Percentiles rank a stretch among this genome's conserved stretches.
These are phyloP conservation scores for Quercus gilva DNA, from an alignment of 306 rosid genomes.

Conservation along the genomic window DNA sequence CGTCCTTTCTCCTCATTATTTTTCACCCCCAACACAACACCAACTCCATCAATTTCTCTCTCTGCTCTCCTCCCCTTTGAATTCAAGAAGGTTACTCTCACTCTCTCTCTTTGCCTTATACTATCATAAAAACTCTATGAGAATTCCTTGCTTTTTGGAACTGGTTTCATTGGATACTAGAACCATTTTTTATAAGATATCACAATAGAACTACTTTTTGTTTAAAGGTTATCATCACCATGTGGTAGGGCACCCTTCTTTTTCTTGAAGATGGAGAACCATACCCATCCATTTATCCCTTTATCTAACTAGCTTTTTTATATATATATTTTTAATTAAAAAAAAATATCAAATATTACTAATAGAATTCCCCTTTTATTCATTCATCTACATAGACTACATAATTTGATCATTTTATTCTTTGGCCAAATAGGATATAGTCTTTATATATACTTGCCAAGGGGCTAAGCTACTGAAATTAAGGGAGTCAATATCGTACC, in stretches of 20 bases:
- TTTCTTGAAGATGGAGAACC: background rate
- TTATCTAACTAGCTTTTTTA: background rate
- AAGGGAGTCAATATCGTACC: no score
- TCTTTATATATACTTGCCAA: no score
- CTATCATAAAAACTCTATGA: background rate
- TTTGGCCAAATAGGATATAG: no score
- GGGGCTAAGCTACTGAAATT: no score
- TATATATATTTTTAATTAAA: no score
- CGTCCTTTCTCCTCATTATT: no score
- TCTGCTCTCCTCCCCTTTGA: constrained; percentile 6
- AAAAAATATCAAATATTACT: no score
- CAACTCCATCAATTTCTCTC: background rate
- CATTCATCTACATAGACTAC: no score
- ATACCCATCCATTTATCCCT: background rate
- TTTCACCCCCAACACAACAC: no score
- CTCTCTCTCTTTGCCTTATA: background rate
- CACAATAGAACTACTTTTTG: background rate
- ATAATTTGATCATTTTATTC: no score
- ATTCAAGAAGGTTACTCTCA: constrained; percentile 7
- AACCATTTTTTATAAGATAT: background rate
- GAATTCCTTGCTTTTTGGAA: background rate
- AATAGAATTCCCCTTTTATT: no score
- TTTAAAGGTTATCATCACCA: background rate
- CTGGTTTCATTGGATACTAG: background rate
- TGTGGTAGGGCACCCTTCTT: background rate